phyloP scores from a whole-genome alignment of 768 basidiomycete species.

The Russula brevipes region DNA sequence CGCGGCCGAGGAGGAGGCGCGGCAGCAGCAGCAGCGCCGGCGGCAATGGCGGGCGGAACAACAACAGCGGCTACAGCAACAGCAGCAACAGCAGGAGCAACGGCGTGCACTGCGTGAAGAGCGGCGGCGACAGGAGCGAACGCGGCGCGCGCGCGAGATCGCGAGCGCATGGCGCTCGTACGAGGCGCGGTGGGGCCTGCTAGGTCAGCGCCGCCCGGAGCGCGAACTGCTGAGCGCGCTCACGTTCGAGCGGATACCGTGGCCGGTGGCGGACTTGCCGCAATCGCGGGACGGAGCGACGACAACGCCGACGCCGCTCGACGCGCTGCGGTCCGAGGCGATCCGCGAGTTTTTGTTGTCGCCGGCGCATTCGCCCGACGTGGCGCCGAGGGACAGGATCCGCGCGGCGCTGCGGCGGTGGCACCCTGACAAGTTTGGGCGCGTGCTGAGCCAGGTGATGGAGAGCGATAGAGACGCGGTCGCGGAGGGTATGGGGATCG shows the following conservation, averaged over 20 bases:
- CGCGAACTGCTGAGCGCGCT: slow-evolving; percentile 39
- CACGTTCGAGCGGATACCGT: slow-evolving; percentile 61
- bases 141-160: slow-evolving; percentile 36
- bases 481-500: slow-evolving; percentile 57
- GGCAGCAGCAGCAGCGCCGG: slow-evolving; percentile 41
- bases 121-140: slow-evolving; percentile 39
- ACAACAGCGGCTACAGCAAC: slow-evolving; percentile 33
- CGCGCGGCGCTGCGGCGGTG: slow-evolving; percentile 64
- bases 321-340: slow-evolving; percentile 47
- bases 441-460: slow-evolving; percentile 48
- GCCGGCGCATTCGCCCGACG: slow-evolving; percentile 51
- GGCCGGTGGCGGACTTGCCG: slow-evolving; percentile 48
- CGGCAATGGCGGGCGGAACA: slow-evolving; percentile 28
- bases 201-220: slow-evolving; percentile 62
- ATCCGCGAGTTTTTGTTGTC: slow-evolving; percentile 61
- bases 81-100: slow-evolving; percentile 25
- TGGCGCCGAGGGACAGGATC: slow-evolving; percentile 60
- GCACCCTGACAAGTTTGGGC: slow-evolving; percentile 75
- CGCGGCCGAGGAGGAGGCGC: slow-evolving; percentile 34
- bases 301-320: not conserved
- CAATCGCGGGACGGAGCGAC: slow-evolving; percentile 35
- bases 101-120: slow-evolving; percentile 47
- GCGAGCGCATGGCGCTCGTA: slow-evolving; percentile 32
- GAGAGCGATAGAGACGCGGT: slow-evolving; percentile 49
- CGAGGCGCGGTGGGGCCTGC: slow-evolving; percentile 44